A percentile compares a stretch with the other conserved stretches of the same genome.
Evolutionary conservation across 495 filamentous ascomycete genomes (phyloP).

Genomic region (Pyrenopolyporus hunteri): DNA sequence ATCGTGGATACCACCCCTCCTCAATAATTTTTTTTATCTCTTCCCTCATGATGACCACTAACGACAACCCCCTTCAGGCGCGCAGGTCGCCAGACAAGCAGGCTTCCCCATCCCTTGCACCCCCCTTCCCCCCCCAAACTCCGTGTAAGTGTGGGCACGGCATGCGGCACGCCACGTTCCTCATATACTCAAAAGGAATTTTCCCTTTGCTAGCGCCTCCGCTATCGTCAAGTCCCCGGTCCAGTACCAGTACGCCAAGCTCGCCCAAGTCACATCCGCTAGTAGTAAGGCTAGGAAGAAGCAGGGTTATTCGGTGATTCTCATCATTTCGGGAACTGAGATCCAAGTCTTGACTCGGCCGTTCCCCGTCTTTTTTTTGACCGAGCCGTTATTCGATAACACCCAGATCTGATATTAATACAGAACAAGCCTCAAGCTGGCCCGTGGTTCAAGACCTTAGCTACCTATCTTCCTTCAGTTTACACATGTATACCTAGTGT

Average conservation of each 20-base stretch:
- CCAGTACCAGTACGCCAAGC: constrained; percentile 32
- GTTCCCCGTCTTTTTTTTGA: constrained; percentile 41
- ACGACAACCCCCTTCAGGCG: constrained; percentile 12
- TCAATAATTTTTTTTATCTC: constrained; percentile 3
- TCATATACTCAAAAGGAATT: constrained; percentile 37
- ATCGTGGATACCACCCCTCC: constrained; percentile 27
- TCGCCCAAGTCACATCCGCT: constrained; percentile 22
- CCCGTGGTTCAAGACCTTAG: constrained; percentile 20
- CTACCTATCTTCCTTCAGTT: not conserved
- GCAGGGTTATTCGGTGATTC: constrained; percentile 45
- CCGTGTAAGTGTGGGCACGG: constrained; percentile 29
- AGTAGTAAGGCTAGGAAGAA: constrained; percentile 39
- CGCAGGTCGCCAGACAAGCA: constrained; percentile 2
- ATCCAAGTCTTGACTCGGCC: constrained; percentile 36
- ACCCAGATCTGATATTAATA: constrained; percentile 45
- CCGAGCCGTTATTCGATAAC: constrained; percentile 41
- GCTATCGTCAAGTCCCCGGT: constrained; percentile 28
- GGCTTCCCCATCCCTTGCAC: constrained; percentile 33
- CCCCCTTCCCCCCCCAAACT: constrained; percentile 32
- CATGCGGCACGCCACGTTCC: constrained; percentile 41
- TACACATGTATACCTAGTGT: too few relatives aligned
- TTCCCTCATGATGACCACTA: not conserved
- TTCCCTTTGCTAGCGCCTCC: constrained; percentile 36
- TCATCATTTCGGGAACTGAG: constrained; percentile 46
- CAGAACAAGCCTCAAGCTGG: constrained; percentile 34